These are phyloP conservation scores for Fraxinus nigra DNA, from an alignment of 305 asterid genomes.

Conservation along the genomic window DNA sequence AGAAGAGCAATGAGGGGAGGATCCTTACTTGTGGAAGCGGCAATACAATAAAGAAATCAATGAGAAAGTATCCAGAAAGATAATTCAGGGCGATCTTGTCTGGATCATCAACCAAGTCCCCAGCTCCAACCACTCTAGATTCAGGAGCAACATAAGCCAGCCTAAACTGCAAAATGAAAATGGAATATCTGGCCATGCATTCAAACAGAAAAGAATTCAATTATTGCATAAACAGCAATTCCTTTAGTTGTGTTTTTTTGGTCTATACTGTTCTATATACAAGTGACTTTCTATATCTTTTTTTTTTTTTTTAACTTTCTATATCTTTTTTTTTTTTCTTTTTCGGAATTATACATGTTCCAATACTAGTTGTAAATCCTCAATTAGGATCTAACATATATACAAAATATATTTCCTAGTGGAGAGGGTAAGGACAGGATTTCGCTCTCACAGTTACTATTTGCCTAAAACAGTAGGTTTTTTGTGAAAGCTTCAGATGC, in stretches of 20 bases:
- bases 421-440: neutral
- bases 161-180: constrained; percentile 65
- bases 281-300: neutral
- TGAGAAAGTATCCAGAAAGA: constrained; percentile 49
- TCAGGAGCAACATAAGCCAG: constrained; percentile 88
- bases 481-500: neutral
- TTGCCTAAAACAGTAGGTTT: neutral
- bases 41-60: constrained; percentile 59
- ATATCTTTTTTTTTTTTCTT: neutral
- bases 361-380: neutral
- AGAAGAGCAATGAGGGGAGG: neutral
- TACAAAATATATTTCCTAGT: neutral
- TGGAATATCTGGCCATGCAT: neutral
- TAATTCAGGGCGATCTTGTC: constrained; percentile 64
- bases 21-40: constrained; percentile 81
- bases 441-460: neutral
- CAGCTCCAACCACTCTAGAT: constrained; percentile 76
- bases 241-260: neutral
- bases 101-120: constrained; percentile 81
- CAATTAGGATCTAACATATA: neutral
- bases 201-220: neutral
- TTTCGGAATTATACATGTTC: neutral
- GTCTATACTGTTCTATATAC: neutral
- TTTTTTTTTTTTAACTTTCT: neutral
- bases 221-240: neutral